phyloP scores from a whole-genome alignment of 208 protist genomes.

The Crithidia thermophila region DNA sequence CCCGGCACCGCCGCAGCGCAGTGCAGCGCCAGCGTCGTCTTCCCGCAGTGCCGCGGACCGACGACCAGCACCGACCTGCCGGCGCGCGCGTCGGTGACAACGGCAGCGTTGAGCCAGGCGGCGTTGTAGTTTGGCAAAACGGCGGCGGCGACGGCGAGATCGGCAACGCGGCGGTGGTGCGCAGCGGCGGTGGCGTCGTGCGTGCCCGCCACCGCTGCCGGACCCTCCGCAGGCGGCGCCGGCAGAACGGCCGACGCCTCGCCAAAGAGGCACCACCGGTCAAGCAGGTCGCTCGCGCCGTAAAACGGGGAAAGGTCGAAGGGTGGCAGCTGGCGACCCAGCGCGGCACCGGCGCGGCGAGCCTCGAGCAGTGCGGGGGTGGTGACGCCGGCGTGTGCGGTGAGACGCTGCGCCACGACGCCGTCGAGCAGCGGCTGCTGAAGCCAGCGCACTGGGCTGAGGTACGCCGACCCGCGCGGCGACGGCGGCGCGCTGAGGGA shows the following conservation, averaged over 20 bases:
- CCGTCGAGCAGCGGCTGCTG: slow-evolving; percentile 72
- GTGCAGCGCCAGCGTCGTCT: slow-evolving; percentile 84
- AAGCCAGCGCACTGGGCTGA: slow-evolving; percentile 47
- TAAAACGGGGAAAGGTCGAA: slow-evolving; percentile 69
- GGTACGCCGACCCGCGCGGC: slow-evolving; percentile 5
- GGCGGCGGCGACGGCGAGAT: slow-evolving; percentile 47
- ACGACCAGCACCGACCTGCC: slow-evolving; percentile 55
- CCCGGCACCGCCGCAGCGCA: slow-evolving; percentile 32
- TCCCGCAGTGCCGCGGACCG: slow-evolving; percentile 56
- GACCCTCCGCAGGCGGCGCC: neutral
- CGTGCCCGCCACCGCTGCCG: neutral
- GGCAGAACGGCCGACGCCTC: slow-evolving; percentile 23
- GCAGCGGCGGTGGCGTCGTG: neutral
- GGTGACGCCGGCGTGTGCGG: slow-evolving; percentile 53
- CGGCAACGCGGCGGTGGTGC: slow-evolving; percentile 34
- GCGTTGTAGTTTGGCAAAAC: slow-evolving; percentile 43
- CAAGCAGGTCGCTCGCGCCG: slow-evolving; percentile 51
- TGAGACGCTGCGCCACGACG: slow-evolving; percentile 59
- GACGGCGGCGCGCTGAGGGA: neutral
- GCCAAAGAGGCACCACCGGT: slow-evolving; percentile 75
- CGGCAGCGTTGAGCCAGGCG: slow-evolving; percentile 65
- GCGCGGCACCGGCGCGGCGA: slow-evolving; percentile 19
- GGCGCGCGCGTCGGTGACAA: slow-evolving; percentile 39
- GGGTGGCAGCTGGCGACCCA: slow-evolving; percentile 48
- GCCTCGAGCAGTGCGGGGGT: slow-evolving; percentile 37